These are phyloP conservation scores for Annulohypoxylon moriforme DNA, from an alignment of 495 filamentous ascomycete genomes.

Conservation along the genomic window DNA sequence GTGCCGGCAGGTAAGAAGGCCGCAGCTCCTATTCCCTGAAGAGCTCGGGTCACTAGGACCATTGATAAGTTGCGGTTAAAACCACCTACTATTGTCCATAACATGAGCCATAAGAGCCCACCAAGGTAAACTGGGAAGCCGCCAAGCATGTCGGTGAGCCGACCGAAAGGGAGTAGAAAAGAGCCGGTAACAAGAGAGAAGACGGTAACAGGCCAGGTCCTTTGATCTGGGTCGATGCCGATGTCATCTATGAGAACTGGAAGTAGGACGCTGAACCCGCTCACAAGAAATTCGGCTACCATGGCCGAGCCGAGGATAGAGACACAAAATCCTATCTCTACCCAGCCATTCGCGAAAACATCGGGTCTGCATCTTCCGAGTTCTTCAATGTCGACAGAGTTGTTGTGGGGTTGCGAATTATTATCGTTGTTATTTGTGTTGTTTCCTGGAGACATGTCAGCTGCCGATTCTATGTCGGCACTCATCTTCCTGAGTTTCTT, in stretches of 20 bases:
- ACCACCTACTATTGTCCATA: not conserved
- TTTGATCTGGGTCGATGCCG: constrained; percentile 65
- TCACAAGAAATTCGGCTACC: constrained; percentile 2
- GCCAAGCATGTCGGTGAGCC: constrained; percentile 76
- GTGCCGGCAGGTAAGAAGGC: constrained; percentile 75
- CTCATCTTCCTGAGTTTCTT: not conserved
- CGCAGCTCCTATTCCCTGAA: constrained; percentile 77
- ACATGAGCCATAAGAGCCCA: constrained; percentile 69
- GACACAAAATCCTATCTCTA: constrained; percentile 24
- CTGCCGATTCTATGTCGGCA: not conserved
- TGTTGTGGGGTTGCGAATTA: not conserved
- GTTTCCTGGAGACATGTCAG: not conserved
- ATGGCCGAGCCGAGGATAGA: constrained; percentile 9
- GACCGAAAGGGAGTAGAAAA: constrained; percentile 75
- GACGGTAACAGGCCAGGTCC: constrained; percentile 76
- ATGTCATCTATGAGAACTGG: constrained; percentile 69
- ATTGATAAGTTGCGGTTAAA: constrained; percentile 63
- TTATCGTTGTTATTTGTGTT: not conserved
- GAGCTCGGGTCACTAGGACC: constrained; percentile 73
- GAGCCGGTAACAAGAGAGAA: constrained; percentile 73
- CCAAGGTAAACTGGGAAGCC: constrained; percentile 71
- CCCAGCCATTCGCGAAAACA: constrained; percentile 23
- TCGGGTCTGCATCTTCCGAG: constrained; percentile 21
- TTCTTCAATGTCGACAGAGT: constrained; percentile 17
- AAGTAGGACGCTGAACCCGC: constrained; percentile 55